Conservation (phyloP, 169 alveolate species). For the Plasmodium coatneyi region DNA sequence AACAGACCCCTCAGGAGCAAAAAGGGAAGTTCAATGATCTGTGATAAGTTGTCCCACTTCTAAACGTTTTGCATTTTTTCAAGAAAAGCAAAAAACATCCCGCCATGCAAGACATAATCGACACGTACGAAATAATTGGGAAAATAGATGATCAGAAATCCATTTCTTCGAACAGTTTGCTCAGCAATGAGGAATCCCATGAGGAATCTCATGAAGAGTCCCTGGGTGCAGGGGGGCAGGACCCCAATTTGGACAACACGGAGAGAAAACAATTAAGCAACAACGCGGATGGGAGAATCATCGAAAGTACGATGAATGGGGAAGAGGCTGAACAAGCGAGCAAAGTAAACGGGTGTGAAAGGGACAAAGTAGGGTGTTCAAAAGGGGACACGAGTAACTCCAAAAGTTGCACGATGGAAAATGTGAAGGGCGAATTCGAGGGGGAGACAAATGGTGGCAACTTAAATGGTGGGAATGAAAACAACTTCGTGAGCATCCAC, state of each 20-base stretch:
- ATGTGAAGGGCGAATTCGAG: background rate
- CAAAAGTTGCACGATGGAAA: background rate
- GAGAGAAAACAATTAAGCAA: background rate
- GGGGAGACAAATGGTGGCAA: background rate
- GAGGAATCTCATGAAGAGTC: background rate
- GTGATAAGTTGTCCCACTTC: background rate
- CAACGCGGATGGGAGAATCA: background rate
- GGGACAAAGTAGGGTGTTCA: background rate
- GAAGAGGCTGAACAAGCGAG: slow-evolving; percentile 2
- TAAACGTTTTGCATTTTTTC: background rate
- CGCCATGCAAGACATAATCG: slow-evolving; percentile 46
- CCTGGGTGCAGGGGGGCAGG: background rate
- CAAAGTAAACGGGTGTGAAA: background rate
- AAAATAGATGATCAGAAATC: slow-evolving; percentile 47
- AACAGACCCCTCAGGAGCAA: background rate
- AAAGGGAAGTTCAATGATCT: background rate
- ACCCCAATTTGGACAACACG: background rate
- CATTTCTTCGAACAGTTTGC: slow-evolving; percentile 7
- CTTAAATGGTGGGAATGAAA: background rate
- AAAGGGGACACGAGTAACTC: background rate
- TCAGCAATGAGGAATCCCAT: no score
- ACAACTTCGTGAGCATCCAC: background rate
- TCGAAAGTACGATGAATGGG: background rate
- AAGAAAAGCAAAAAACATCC: background rate
- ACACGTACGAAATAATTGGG: slow-evolving; percentile 64